Percentiles rank a stretch among this genome's conserved stretches.
These are phyloP conservation scores for Cadophora luteo-olivacea DNA, from an alignment of 2,329 filamentous ascomycete genomes.

Conservation along the genomic window DNA sequence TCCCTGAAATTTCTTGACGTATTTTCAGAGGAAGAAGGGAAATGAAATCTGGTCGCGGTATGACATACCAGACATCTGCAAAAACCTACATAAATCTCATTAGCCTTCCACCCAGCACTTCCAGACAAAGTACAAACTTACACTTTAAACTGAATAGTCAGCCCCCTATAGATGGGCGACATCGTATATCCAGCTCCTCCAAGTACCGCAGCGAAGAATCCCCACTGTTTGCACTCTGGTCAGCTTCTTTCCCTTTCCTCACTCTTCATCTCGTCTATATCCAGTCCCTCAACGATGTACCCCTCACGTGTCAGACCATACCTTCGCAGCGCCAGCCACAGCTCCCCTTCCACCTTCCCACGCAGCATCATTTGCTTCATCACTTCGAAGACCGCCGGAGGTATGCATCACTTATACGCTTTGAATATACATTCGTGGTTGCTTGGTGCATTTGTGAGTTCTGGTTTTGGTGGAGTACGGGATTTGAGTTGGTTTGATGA, in stretches of 20 bases:
- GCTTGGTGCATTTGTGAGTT: constrained; percentile 23
- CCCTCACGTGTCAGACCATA: constrained; percentile 39
- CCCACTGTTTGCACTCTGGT: constrained; percentile 59
- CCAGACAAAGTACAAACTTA: constrained; percentile 49
- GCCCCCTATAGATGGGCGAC: constrained; percentile 74
- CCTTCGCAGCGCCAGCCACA: constrained; percentile 68
- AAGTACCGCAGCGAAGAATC: constrained; percentile 66
- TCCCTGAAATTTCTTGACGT: not conserved
- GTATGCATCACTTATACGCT: constrained; percentile 49
- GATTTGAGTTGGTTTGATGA: constrained; percentile 9
- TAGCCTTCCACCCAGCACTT: not conserved
- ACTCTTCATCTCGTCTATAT: too few relatives aligned
- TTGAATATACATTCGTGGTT: not conserved
- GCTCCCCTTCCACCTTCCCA: constrained; percentile 76
- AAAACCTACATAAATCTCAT: constrained; percentile 59
- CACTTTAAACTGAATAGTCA: constrained; percentile 81
- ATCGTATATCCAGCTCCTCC: constrained; percentile 67
- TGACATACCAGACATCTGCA: constrained; percentile 74
- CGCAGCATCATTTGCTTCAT: constrained; percentile 72
- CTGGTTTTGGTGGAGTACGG: not conserved
- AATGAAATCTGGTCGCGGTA: not conserved
- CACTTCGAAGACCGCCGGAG: constrained; percentile 65
- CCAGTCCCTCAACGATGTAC: too few relatives aligned
- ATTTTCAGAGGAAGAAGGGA: not conserved
- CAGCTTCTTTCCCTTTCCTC: too few relatives aligned